Base-by-base conservation (phyloP, 108 stramenopile species). In the Discostella stelligeroides region DNA sequence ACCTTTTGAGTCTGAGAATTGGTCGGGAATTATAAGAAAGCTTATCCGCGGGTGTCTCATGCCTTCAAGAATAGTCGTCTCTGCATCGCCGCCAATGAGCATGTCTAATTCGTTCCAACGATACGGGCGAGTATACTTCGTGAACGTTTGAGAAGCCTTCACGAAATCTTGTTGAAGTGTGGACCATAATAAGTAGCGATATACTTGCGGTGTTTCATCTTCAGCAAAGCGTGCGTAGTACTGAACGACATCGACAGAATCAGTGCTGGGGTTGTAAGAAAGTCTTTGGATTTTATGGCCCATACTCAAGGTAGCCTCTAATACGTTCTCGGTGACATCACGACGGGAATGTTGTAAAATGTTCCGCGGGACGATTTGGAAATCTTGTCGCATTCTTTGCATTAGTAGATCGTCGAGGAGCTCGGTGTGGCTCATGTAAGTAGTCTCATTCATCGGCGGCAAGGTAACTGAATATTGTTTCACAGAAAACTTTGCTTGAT, bases 301-400 rank as follows among this genome's bases (percentile, higher is more conserved):
- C 92, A 95, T 92, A 50, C 84, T 86, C 42, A 95, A 55, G 27
- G 82, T 92, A 40, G 70, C 49, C 40, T 75, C 69, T 38, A 73
- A 24, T 4, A 68, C 29, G 24, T 60, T 70, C 27, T 81, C 84
- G 21, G 70, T 57, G 37, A 75, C 84, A 34, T 75, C 73, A 28
- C 86, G 76, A 46, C 68, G 81, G 12, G 73, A 66, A 48, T 75
- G 83, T 23, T 86, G 60, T 14, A 88, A 73, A 23, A 87, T 86
- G 30, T 56, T 51, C 28, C 58, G 51, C 7, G 93, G 85, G 12
- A 96, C 89, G 60, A 95, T 80, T 74, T 96, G 96, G 66, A 72
- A 95, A 72, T 95, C 93, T 70, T 94, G 94, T 41, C 92, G 74
- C 28, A 98, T 91, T 88, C 96, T 85, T 62, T 98, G 96, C 68